These are phyloP conservation scores for Lophiostoma macrostomum DNA, from an alignment of 495 filamentous ascomycete species.

Conservation along the genomic window DNA sequence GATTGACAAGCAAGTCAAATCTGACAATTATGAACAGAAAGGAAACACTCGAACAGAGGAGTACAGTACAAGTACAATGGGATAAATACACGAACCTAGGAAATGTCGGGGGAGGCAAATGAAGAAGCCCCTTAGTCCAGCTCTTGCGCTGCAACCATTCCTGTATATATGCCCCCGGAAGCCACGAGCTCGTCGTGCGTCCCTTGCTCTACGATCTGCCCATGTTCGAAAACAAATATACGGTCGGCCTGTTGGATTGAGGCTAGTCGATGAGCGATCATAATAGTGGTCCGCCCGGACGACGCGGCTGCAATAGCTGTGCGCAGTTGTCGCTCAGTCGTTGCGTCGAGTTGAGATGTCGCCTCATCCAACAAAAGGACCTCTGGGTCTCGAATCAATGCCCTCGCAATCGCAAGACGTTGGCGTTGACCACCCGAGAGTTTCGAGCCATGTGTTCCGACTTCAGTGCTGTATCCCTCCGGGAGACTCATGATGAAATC, in stretches of 20 bases:
- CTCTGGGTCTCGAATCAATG: conserved; percentile 34
- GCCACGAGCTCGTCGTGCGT: conserved; percentile 34
- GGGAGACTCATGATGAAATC: conserved; percentile 45
- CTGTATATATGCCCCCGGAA: too few species aligned
- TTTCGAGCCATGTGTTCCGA: conserved; percentile 23
- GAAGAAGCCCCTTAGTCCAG: too few species aligned
- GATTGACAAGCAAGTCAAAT: too few species aligned
- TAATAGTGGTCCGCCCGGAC: conserved; percentile 30
- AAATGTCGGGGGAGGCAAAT: too few species aligned
- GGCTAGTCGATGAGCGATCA: conserved; percentile 36
- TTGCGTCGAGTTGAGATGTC: conserved; percentile 33
- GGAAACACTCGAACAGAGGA: too few species aligned
- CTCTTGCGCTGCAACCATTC: too few species aligned
- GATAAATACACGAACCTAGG: too few species aligned
- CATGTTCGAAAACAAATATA: conserved; percentile 35
- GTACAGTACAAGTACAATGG: too few species aligned
- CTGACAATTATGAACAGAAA: too few species aligned
- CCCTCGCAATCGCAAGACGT: conserved; percentile 37
- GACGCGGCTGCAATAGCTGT: conserved; percentile 20
- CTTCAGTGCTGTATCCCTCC: conserved; percentile 43
- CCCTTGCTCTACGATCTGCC: conserved; percentile 31
- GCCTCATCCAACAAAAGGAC: conserved; percentile 37
- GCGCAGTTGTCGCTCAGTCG: conserved; percentile 28
- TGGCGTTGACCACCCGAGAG: conserved; percentile 37
- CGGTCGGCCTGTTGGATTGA: conserved; percentile 32